Evolutionary conservation across 805 yeast genomes (phyloP).

Genomic region (Komagataella phaffii): DNA sequence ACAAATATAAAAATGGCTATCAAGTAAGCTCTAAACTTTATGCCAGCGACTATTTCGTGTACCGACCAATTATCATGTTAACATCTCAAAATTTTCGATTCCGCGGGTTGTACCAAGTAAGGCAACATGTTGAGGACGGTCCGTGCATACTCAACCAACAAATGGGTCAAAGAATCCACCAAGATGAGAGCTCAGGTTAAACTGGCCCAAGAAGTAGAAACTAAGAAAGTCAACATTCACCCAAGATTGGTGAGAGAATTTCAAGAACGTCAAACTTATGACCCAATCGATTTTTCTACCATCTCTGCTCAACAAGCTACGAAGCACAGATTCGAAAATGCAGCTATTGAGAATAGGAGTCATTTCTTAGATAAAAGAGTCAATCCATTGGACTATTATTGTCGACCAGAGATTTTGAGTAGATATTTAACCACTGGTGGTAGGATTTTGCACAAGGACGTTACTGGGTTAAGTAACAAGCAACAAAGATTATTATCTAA

Average conservation of each 20-base stretch:
- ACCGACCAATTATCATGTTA: background rate
- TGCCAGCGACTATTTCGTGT: background rate
- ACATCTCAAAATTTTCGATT: background rate
- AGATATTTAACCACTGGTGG: constrained; percentile 61
- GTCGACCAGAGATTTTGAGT: constrained; percentile 58
- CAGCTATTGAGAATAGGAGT: constrained; percentile 3
- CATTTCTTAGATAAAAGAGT: constrained; percentile 26
- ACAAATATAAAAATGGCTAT: too few species aligned
- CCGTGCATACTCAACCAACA: background rate
- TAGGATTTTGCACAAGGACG: constrained; percentile 57
- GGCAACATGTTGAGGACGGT: background rate
- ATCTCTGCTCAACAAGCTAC: constrained; percentile 36
- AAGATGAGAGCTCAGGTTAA: background rate
- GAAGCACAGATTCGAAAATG: constrained; percentile 20
- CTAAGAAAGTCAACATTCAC: constrained; percentile 15
- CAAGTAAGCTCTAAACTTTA: background rate
- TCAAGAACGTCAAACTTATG: constrained; percentile 43
- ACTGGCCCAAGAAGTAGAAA: background rate
- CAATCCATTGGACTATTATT: constrained; percentile 59
- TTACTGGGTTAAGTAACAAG: constrained; percentile 49
- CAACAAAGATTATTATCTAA: constrained; percentile 63
- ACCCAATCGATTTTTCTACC: constrained; percentile 68
- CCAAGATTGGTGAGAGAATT: constrained; percentile 31
- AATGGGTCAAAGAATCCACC: background rate
- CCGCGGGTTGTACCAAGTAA: background rate